phyloP scores from a whole-genome alignment of 768 basidiomycete genomes.

The Leccinum boreale region DNA sequence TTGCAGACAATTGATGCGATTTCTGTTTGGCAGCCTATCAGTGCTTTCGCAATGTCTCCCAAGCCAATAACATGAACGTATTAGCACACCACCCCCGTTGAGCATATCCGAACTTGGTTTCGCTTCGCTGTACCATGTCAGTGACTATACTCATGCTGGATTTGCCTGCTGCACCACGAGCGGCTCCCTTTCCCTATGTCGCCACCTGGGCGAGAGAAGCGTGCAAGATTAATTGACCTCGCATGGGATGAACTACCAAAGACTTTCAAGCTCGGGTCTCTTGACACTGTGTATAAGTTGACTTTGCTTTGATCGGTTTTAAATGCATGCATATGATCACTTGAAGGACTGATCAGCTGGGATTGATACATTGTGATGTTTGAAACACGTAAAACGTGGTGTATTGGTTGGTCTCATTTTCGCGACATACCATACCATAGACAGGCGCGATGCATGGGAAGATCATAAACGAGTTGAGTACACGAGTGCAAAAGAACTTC shows the following conservation, averaged over 20 bases:
- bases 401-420: constrained; percentile 12
- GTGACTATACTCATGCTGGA: too few species aligned
- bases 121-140: too few species aligned
- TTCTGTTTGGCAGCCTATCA: too few species aligned
- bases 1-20: too few species aligned
- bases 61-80: too few species aligned
- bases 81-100: too few species aligned
- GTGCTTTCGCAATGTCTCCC: too few species aligned
- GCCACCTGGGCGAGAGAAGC: background rate
- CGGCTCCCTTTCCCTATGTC: too few species aligned
- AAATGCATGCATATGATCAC: background rate
- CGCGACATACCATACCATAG: constrained; percentile 26
- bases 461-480: constrained; percentile 16
- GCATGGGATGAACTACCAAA: constrained; percentile 1
- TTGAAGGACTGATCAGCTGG: background rate
- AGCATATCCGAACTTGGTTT: too few species aligned
- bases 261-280: constrained; percentile 6
- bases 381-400: background rate
- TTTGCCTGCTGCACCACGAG: too few species aligned
- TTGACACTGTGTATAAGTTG: background rate
- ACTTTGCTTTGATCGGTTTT: too few species aligned
- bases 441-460: constrained; percentile 26
- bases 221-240: background rate
- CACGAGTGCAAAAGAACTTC: constrained; percentile 13
- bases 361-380: background rate